Conservation (phyloP, 345 rosid genomes). For the Toxicodendron radicans region DNA sequence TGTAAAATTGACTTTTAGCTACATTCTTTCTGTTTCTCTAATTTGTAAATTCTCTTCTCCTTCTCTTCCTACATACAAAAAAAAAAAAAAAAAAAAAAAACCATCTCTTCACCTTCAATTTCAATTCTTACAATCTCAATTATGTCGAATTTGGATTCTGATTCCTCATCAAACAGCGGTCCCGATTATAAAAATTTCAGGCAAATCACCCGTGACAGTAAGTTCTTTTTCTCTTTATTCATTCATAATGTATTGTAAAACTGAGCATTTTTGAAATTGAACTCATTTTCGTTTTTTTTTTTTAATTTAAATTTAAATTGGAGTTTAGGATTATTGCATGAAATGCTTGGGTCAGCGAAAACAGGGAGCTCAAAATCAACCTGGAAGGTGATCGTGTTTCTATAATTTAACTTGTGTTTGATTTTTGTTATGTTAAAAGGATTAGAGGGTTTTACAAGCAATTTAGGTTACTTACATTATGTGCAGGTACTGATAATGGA, state of each 20-base stretch:
- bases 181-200: constrained; percentile 74
- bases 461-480: not conserved
- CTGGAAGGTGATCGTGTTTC: constrained; percentile 67
- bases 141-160: constrained; percentile 95
- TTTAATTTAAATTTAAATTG: constrained; percentile 1
- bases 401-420: constrained; percentile 11
- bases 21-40: too few species aligned
- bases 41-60: too few species aligned
- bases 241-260: not conserved
- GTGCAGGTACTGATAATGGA: constrained; percentile 94
- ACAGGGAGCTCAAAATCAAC: constrained; percentile 77
- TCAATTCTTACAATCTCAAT: not conserved
- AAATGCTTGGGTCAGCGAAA: constrained; percentile 93
- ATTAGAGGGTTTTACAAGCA: too few species aligned
- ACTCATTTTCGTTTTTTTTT: not conserved
- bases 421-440: not conserved
- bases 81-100: too few species aligned
- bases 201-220: constrained; percentile 92
- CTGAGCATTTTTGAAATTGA: not conserved
- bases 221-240: constrained; percentile 17
- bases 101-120: not conserved
- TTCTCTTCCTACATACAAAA: too few species aligned
- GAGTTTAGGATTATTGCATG: constrained; percentile 73
- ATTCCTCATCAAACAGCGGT: constrained; percentile 63
- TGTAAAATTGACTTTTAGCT: too few species aligned